Base-by-base conservation (phyloP, 2,329 filamentous ascomycete genomes). In the Sordariomycetes sp. region DNA sequence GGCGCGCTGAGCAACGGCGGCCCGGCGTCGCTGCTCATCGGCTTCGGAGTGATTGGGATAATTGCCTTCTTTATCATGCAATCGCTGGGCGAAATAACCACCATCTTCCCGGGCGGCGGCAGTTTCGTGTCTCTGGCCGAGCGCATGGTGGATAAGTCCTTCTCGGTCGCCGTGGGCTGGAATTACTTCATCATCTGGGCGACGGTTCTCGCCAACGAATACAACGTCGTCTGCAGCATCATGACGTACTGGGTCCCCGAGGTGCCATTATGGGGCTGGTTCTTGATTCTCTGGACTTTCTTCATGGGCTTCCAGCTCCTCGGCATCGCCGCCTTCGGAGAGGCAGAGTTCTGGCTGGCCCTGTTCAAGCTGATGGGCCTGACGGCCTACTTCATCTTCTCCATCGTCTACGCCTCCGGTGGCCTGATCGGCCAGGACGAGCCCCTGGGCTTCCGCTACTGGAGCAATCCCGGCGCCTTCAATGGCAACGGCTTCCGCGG, bases 261-360 rank as follows among this genome's bases (percentile, higher is more conserved):
- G 40, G 65, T 67, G 29, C 82, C 68, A 36, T 59, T 70, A 49
- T 86, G 63, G 80, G 80, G 64, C 39, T 87, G 68, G 49, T 85
- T 86, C 38, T 61, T 81, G 20, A 70, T 86, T n/a, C 77, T 86
- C 44, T 86, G 82, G 76, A 70, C 76, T n/a, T 58, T 75, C 0
- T 83, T 87, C 42, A 64, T 79, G 1, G 65, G 59, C 0, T 75
- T 86, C 38, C 83, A 86, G 46, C 65, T 86, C 21, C 61, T 86
- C 2, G 81, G 81, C 2, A 78, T 87, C 2, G 74, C 79, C 45
- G 75, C 79, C 4, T 88, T 86, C 50, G 83, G 83, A 11, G 83
- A 88, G 50, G 75, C 81, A 8, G 84, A 90, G 49, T 86, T 87
- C 49, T 87, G 82, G 80, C 71, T 87, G 37, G 79, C 82, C 1